phyloP scores from a whole-genome alignment of 371 early-diverging fungal genomes.

The Sporodiniella umbellata region DNA sequence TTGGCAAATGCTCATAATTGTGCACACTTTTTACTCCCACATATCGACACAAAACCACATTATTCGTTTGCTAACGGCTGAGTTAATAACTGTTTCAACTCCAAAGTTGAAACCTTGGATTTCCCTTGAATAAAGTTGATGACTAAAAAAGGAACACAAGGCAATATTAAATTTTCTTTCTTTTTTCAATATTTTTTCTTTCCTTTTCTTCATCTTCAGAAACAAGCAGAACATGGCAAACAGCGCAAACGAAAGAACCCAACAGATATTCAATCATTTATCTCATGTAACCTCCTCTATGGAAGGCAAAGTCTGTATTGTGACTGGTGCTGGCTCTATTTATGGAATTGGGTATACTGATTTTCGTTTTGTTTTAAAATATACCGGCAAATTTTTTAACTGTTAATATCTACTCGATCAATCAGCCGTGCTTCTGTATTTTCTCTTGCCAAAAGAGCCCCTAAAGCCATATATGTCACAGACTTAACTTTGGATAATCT shows the following conservation, averaged over 20 bases:
- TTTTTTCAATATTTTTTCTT: neutral
- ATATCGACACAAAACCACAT: too few relatives aligned
- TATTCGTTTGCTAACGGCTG: too few relatives aligned
- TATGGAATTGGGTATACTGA: conserved; percentile 47
- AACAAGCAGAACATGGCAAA: conserved; percentile 12
- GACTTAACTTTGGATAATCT: conserved; percentile 35
- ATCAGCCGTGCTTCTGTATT: conserved; percentile 46
- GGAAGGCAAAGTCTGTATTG: conserved; percentile 47
- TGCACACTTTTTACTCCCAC: too few relatives aligned
- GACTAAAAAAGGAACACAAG: neutral
- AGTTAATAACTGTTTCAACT: too few relatives aligned
- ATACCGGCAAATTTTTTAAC: too few relatives aligned
- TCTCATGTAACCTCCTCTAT: conserved; percentile 32
- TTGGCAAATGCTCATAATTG: too few relatives aligned
- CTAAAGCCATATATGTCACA: conserved; percentile 50
- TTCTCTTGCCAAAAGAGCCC: conserved; percentile 42
- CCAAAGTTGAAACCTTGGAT: neutral
- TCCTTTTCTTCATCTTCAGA: neutral
- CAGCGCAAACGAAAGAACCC: conserved; percentile 34
- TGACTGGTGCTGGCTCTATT: conserved; percentile 52
- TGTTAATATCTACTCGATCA: too few relatives aligned
- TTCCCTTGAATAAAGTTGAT: neutral
- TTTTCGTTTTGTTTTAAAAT: neutral
- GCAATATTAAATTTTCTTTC: neutral
- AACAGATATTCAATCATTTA: conserved; percentile 39